These are phyloP conservation scores for Colletotrichum endophyticum DNA, from an alignment of 2,329 filamentous ascomycete genomes.

Conservation along the genomic window DNA sequence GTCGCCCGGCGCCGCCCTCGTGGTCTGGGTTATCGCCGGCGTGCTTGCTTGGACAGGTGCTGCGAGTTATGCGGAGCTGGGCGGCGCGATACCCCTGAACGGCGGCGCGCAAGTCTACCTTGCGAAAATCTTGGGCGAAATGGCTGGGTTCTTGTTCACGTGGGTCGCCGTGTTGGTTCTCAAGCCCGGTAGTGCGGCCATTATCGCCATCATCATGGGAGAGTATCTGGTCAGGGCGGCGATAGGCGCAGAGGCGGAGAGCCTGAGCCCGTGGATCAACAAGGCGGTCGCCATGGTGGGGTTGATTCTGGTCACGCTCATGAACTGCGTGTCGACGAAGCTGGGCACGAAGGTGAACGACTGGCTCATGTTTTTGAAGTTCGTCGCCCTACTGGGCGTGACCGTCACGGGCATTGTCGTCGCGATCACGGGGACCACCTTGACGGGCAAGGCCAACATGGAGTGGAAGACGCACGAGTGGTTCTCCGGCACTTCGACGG, in stretches of 20 bases:
- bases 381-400: constrained; percentile 85
- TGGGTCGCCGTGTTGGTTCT: constrained; percentile 95
- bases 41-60: constrained; percentile 95
- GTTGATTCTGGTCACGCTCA: constrained; percentile 75
- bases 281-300: constrained; percentile 85
- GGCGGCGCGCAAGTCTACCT: constrained; percentile 94
- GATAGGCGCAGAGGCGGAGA: constrained; percentile 84
- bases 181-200: constrained; percentile 91
- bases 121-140: constrained; percentile 94
- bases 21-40: constrained; percentile 94
- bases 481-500: constrained; percentile 85
- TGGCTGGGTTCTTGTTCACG: constrained; percentile 91
- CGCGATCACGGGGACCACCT: constrained; percentile 82
- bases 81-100: constrained; percentile 93
- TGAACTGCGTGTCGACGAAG: constrained; percentile 92
- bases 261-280: constrained; percentile 85
- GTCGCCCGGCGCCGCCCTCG: constrained; percentile 84
- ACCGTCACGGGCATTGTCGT: constrained; percentile 90
- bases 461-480: constrained; percentile 89
- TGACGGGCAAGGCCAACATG: constrained; percentile 73
- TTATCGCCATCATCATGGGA: constrained; percentile 96
- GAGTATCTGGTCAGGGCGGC: constrained; percentile 93
- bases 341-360: constrained; percentile 88
- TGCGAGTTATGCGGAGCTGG: constrained; percentile 92
- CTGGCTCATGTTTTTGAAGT: constrained; percentile 96